Percentiles rank a stretch among this genome's conserved stretches.
phyloP scores from a whole-genome alignment of 441 rosid species.

The Eruca vesicaria region DNA sequence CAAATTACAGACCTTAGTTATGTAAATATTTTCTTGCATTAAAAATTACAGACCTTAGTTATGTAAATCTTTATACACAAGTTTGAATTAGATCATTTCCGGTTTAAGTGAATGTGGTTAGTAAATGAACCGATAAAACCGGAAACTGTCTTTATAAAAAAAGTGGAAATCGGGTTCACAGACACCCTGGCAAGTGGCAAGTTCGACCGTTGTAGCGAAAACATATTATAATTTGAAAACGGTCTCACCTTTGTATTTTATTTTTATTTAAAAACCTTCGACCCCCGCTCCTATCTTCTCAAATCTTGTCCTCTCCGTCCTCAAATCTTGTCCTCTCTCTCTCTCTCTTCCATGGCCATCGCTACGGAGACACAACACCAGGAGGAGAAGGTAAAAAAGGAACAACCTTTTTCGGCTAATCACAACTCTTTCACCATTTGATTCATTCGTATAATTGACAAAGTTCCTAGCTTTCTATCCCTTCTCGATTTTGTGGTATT shows the following conservation, averaged over 20 bases:
- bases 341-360: constrained; percentile 33
- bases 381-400: constrained; percentile 30
- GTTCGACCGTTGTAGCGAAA: constrained; percentile 27
- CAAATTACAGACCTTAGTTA: no score
- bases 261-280: neutral
- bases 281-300: constrained; percentile 24
- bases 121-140: neutral
- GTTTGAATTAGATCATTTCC: neutral
- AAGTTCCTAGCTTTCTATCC: neutral
- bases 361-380: constrained; percentile 32
- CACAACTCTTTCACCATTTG: neutral
- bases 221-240: constrained; percentile 1
- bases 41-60: neutral
- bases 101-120: neutral
- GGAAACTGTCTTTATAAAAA: neutral
- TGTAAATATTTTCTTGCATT: neutral
- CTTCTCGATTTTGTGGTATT: neutral
- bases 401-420: neutral
- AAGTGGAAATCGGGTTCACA: neutral
- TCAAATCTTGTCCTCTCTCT: neutral
- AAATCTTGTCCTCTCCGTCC: constrained; percentile 8
- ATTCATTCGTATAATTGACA: neutral
- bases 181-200: constrained; percentile 13
- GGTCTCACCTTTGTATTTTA: neutral
- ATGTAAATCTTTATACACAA: neutral